Evolutionary conservation across 129 eudicot genomes (phyloP), one percentile per base, ranked within the genome.

Genomic region (Mikania micrantha): DNA sequence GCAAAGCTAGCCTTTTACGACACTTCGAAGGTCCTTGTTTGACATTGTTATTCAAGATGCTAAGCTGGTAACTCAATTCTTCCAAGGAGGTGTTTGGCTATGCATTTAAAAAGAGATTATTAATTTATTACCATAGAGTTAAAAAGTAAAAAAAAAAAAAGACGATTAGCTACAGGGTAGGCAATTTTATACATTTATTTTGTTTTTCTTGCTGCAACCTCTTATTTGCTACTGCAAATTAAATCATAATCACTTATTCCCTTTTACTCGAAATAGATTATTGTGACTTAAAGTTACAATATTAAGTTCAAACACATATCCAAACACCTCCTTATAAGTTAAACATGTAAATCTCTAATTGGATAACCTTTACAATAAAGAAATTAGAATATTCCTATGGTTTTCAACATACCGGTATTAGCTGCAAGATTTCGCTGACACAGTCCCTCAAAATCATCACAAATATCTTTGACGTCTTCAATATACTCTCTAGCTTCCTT

Each of bases 361-460:
- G 36, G 38, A 28, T 13, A 54, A 54, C 35, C 54, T 39, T 56
- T 9, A 27, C 45, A 44, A 39, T 5, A 29, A 58, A n/a, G 52
- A 34, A 31, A 62, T 49, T 73, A 22, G 58, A 58, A 12, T 35
- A 15, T 24, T 17, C 54, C 22, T 32, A 20, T 59, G 16, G 10
- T 29, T 17, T 28, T 48, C 47, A 44, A 60, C 28, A 34, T 66
- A 89, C 99, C 97, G 60, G 99, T 85, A 76, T 87, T 89, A 59
- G 94, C 93, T 57, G 95, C 95, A 53, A 94, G 99, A 85, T 94
- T 94, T 13, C 89, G 82, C 77, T 89, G 99, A 77, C 97, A 94
- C 58, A 94, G 90, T 69, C 78, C 92, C 83, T 93, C 98, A 84
- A 84, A 94, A 78, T 87, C 90, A 78, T 89, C 95, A 81, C 99